Conservation (phyloP, 2,329 filamentous ascomycete genomes). For the Alternaria sp. region DNA sequence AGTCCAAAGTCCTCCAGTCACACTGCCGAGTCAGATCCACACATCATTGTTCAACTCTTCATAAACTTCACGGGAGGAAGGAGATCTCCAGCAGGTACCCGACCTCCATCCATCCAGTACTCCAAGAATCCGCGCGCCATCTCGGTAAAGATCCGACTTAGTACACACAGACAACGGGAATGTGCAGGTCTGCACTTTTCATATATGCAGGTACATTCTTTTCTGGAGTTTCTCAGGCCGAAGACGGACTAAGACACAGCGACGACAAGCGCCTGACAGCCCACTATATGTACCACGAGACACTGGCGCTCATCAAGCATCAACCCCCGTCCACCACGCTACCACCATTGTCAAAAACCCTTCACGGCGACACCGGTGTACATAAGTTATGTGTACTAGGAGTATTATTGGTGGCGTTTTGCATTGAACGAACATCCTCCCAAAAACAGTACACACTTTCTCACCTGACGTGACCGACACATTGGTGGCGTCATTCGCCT, state of each 20-base stretch:
- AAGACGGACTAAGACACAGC: not conserved
- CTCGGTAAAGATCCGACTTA: not conserved
- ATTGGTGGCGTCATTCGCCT: constrained; percentile 9
- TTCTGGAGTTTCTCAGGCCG: not conserved
- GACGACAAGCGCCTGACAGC: constrained; percentile 7
- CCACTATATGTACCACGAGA: not conserved
- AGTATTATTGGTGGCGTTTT: not conserved
- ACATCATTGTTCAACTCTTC: not conserved
- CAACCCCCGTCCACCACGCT: constrained; percentile 3
- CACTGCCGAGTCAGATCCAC: not conserved
- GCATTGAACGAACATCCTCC: not conserved
- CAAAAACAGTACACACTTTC: not conserved
- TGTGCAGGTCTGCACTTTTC: not conserved
- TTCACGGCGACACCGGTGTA: not conserved
- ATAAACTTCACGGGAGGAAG: not conserved
- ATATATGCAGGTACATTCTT: constrained; percentile 11
- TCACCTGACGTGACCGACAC: not conserved
- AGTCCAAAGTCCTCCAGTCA: not conserved
- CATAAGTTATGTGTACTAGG: not conserved
- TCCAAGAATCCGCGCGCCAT: not conserved
- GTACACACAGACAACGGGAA: not conserved
- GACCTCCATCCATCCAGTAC: not conserved
- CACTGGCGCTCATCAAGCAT: constrained; percentile 4
- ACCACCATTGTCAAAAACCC: not conserved
- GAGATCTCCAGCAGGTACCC: not conserved